Evolutionary conservation across 2,329 filamentous ascomycete species (phyloP), one percentile per base, ranked within the genome.

Genomic region (Knufia petricola): DNA sequence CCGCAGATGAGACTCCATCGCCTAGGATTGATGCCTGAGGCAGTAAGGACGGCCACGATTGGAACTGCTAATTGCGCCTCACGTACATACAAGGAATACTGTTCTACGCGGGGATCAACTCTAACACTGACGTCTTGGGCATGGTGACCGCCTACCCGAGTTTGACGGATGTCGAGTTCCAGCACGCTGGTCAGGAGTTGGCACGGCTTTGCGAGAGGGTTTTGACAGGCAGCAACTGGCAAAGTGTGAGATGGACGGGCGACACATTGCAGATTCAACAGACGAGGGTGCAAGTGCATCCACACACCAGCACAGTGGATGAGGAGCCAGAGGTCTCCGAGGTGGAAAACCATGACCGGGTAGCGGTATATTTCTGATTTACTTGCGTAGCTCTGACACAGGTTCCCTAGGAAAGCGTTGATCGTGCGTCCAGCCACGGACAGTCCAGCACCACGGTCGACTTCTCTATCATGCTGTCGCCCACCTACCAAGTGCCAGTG

Each of bases 381-480:
- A n/a, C 2, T 37, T 17, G 3, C 31, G 6, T 23, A 12, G 2
- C 3, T 19, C 30, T 38, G n/a, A 24, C 61, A 57, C 21, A 63
- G 52, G 26, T 60, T 53, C 24, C 13, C 19, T 54, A 69, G 61
- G 69, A 72, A 59, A 65, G 67, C 48, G 65, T 72, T 51, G 58
- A 70, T 52, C 66, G 63, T 45, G 52, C 49, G 30, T 19, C 56
- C 43, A 45, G 57, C 41, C 12, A 43, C n/a, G 12, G 26, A 15
- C 15, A 32, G 4, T 41, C 42, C 15, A 26, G 17, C 15, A 12
- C 49, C 1, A 50, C 64, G 46, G 78, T 85, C 56, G 74, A 76
- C 52, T 89, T 88, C 67, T 82, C 87, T 64, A 79, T 89, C 58
- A 75, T 86, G 60, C 72, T 85, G 52, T 86, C 87, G 58, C 78